Evolutionary conservation across 495 filamentous ascomycete species (phyloP).

Genomic region (Podospora pseudoanserina): DNA sequence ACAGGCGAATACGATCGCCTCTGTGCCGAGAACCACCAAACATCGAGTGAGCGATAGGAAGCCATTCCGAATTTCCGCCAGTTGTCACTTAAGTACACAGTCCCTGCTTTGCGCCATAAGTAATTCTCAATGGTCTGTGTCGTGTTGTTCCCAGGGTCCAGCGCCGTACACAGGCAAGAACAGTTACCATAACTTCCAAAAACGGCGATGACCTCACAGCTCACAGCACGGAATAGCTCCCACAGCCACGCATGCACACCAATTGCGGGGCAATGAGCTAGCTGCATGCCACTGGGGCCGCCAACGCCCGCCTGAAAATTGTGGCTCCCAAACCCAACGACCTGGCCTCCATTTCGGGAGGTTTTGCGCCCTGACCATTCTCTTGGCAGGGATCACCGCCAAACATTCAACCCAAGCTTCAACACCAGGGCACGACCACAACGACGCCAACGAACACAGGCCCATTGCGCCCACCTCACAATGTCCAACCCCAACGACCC

Average conservation of each 20-base stretch:
- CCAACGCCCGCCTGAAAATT: not conserved
- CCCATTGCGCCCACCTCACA: not conserved
- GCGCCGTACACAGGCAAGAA: not conserved
- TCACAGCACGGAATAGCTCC: not conserved
- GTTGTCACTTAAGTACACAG: not conserved
- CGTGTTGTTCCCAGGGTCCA: not conserved
- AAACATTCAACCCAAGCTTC: not conserved
- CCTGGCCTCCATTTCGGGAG: constrained; percentile 2
- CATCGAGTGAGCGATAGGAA: not conserved
- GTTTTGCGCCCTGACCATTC: not conserved
- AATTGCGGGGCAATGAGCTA: not conserved
- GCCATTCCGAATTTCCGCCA: not conserved
- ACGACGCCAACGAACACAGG: not conserved
- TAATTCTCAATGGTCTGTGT: not conserved
- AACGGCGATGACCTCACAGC: constrained; percentile 1
- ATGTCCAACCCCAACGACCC: constrained; percentile 20
- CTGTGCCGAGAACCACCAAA: not conserved
- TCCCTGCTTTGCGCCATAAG: not conserved
- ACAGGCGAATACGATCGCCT: not conserved
- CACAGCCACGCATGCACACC: not conserved
- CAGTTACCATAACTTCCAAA: not conserved
- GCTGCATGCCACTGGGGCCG: not conserved
- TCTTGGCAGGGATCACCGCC: not conserved
- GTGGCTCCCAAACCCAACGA: not conserved
- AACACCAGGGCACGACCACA: not conserved